These are phyloP conservation scores for Penicillium mononematosum DNA, from an alignment of 495 filamentous ascomycete species.

Conservation along the genomic window DNA sequence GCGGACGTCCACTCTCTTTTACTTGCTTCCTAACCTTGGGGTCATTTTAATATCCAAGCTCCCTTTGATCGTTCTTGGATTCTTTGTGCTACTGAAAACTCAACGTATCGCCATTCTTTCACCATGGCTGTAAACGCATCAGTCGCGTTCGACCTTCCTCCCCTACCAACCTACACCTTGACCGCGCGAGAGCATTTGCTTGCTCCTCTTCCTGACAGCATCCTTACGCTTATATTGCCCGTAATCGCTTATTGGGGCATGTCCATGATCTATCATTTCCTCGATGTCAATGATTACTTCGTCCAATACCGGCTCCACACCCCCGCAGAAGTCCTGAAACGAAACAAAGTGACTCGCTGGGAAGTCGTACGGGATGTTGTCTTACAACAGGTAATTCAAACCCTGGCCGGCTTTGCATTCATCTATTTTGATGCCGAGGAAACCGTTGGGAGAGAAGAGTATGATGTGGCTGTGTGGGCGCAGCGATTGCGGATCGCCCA, in stretches of 20 bases:
- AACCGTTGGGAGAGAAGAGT: slow-evolving; percentile 70
- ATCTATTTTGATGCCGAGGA: slow-evolving; percentile 63
- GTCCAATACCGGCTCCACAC: slow-evolving; percentile 89
- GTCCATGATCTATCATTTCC: slow-evolving; percentile 81
- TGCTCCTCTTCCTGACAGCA: slow-evolving; percentile 75
- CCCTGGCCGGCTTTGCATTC: slow-evolving; percentile 59
- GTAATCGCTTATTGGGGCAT: slow-evolving; percentile 84
- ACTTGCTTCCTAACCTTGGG: slow-evolving; percentile 4
- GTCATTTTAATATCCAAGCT: neutral
- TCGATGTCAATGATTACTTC: slow-evolving; percentile 80
- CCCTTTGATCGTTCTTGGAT: neutral
- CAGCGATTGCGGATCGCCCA: slow-evolving; percentile 69
- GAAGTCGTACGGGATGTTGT: slow-evolving; percentile 86
- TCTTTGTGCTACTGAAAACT: neutral
- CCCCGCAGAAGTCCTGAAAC: slow-evolving; percentile 77
- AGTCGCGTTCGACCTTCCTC: slow-evolving; percentile 59
- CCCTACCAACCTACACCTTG: slow-evolving; percentile 71
- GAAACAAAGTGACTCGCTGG: slow-evolving; percentile 80
- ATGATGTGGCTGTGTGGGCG: slow-evolving; percentile 82
- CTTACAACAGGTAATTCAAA: slow-evolving; percentile 86
- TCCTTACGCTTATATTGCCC: slow-evolving; percentile 70
- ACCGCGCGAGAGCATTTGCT: slow-evolving; percentile 66
- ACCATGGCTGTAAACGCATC: slow-evolving; percentile 45
- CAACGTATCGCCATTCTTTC: slow-evolving; percentile 9
- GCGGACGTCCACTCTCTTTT: slow-evolving; percentile 10